phyloP scores from a whole-genome alignment of 78 protist species.

The Dictyostelium purpureum region DNA sequence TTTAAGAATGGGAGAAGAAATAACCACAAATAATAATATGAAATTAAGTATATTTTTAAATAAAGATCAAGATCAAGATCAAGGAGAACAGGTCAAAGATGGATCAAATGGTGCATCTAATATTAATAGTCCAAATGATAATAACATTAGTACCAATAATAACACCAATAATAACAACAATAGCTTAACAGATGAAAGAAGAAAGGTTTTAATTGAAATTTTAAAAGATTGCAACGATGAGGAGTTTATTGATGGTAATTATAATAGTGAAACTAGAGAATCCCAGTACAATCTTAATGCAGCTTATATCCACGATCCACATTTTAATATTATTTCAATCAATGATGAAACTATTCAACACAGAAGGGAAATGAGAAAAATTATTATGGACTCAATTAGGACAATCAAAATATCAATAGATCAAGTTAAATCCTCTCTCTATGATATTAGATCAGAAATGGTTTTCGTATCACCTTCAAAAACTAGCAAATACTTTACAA shows the following conservation, averaged over 20 bases:
- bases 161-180: not conserved
- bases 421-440: not conserved
- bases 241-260: not conserved
- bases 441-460: slow-evolving; percentile 45
- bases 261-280: not conserved
- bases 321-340: no score
- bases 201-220: not conserved
- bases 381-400: not conserved
- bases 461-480: not conserved
- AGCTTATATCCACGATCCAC: no score
- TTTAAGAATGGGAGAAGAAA: not conserved
- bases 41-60: no score
- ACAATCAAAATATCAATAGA: not conserved
- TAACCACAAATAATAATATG: not conserved
- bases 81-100: not conserved
- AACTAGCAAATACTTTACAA: not conserved
- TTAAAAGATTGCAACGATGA: not conserved
- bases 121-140: not conserved
- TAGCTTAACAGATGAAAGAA: not conserved
- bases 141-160: not conserved
- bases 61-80: not conserved
- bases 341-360: not conserved
- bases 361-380: not conserved
- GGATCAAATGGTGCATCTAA: not conserved
- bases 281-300: no score